Percentiles rank a stretch among this genome's conserved stretches.
Evolutionary conservation across 805 yeast species (phyloP).

Genomic region (Osmozyma mogii): DNA sequence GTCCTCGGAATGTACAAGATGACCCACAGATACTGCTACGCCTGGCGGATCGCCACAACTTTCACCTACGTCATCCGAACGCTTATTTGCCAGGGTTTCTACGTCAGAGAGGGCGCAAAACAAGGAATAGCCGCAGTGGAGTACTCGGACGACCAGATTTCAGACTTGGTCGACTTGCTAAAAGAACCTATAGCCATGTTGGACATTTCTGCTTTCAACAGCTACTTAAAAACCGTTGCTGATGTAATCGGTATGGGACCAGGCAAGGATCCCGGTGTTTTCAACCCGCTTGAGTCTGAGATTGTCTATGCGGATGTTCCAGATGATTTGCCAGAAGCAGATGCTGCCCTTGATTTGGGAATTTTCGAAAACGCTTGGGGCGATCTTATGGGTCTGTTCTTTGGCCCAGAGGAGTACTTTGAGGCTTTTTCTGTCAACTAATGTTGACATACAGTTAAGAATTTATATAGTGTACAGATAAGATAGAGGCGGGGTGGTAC

Average conservation of each 20-base stretch:
- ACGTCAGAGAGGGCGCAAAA: too few species aligned
- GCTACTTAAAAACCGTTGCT: too few species aligned
- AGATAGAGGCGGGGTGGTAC: neutral
- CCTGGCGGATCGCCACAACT: conserved; percentile 14
- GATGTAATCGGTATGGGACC: too few species aligned
- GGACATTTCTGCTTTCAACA: too few species aligned
- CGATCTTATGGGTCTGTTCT: conserved; percentile 9
- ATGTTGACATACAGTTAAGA: too few species aligned
- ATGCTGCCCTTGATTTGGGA: neutral
- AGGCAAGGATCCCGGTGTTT: too few species aligned
- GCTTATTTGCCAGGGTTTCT: conserved; percentile 8
- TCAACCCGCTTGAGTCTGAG: conserved; percentile 6
- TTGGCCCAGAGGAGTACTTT: conserved; percentile 6
- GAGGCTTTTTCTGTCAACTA: conserved; percentile 3
- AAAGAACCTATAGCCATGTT: too few species aligned
- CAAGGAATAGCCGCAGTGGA: too few species aligned
- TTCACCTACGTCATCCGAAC: conserved; percentile 8
- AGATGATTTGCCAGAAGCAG: neutral
- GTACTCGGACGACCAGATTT: neutral
- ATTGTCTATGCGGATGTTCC: conserved; percentile 4
- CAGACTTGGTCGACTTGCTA: too few species aligned
- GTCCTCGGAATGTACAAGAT: conserved; percentile 9
- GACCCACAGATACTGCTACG: conserved; percentile 13
- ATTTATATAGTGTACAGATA: neutral
- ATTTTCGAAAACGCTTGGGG: conserved; percentile 1